Evolutionary conservation across 208 protist species (phyloP).

Genomic region (Trypanosoma congolense): DNA sequence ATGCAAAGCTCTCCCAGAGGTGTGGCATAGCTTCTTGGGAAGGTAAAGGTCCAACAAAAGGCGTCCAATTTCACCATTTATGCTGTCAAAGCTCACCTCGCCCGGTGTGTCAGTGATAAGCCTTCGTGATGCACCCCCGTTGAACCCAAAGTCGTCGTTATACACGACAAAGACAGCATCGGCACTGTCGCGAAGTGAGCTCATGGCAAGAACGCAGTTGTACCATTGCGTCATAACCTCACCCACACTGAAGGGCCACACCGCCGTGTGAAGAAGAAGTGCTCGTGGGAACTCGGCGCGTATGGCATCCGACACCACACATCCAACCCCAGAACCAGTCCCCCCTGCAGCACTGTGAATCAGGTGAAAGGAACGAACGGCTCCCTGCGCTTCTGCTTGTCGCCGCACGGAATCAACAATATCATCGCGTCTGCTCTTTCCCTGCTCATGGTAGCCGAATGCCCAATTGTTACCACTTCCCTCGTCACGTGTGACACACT

Average conservation of each 20-base stretch:
- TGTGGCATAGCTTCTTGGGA: conserved; percentile 47
- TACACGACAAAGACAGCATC: conserved; percentile 62
- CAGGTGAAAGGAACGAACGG: conserved; percentile 59
- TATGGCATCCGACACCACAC: conserved; percentile 64
- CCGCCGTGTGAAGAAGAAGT: conserved; percentile 53
- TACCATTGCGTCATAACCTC: conserved; percentile 88
- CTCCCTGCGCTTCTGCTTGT: conserved; percentile 66
- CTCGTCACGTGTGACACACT: conserved; percentile 65
- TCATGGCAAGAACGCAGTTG: conserved; percentile 69
- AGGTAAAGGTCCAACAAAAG: conserved; percentile 53
- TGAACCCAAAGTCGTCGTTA: conserved; percentile 53
- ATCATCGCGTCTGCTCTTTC: conserved; percentile 37
- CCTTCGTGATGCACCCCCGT: conserved; percentile 14
- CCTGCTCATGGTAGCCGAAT: conserved; percentile 75
- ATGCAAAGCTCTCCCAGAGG: not conserved
- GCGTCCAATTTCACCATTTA: conserved; percentile 30
- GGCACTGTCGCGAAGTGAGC: conserved; percentile 43
- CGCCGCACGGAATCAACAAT: conserved; percentile 70
- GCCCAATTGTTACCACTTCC: conserved; percentile 91
- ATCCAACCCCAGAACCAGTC: conserved; percentile 87
- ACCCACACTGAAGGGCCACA: conserved; percentile 76
- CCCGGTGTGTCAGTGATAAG: conserved; percentile 6
- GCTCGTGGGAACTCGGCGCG: conserved; percentile 51
- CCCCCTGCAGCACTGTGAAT: conserved; percentile 86
- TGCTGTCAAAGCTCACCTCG: conserved; percentile 33